Conservation (phyloP, 371 early-diverging fungal species). For the Zychaea mexicana region DNA sequence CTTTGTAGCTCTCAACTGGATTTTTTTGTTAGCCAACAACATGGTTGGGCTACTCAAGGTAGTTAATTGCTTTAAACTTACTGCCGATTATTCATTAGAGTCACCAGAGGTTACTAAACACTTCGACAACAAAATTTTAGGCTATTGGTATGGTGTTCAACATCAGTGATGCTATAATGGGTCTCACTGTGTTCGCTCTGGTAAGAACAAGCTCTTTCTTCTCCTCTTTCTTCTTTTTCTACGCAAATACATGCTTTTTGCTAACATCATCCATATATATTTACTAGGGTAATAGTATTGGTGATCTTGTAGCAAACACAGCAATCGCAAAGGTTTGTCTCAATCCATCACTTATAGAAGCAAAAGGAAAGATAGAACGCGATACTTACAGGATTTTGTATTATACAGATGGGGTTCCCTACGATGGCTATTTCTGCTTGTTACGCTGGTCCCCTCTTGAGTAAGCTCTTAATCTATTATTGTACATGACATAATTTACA, state of each 20-base stretch:
- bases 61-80: background rate
- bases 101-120: too few species aligned
- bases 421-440: slow-evolving; percentile 87
- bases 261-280: slow-evolving; percentile 2
- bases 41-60: slow-evolving; percentile 79
- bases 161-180: slow-evolving; percentile 83
- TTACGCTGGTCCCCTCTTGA: slow-evolving; percentile 83
- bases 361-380: too few species aligned
- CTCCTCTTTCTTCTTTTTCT: background rate
- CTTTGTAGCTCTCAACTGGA: slow-evolving; percentile 75
- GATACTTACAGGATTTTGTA: too few species aligned
- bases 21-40: slow-evolving; percentile 78
- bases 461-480: slow-evolving; percentile 44
- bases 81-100: too few species aligned
- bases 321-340: slow-evolving; percentile 66
- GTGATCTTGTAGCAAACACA: slow-evolving; percentile 83
- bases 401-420: slow-evolving; percentile 72
- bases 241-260: too few species aligned
- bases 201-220: slow-evolving; percentile 43
- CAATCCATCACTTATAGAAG: too few species aligned
- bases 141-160: slow-evolving; percentile 74
- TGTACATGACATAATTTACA: too few species aligned
- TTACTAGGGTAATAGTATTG: slow-evolving; percentile 77
- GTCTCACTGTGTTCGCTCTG: slow-evolving; percentile 83
- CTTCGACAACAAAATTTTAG: slow-evolving; percentile 28